phyloP scores from a whole-genome alignment of 2,329 filamentous ascomycete genomes.

The Chrysoporthe deuterocubensis region DNA sequence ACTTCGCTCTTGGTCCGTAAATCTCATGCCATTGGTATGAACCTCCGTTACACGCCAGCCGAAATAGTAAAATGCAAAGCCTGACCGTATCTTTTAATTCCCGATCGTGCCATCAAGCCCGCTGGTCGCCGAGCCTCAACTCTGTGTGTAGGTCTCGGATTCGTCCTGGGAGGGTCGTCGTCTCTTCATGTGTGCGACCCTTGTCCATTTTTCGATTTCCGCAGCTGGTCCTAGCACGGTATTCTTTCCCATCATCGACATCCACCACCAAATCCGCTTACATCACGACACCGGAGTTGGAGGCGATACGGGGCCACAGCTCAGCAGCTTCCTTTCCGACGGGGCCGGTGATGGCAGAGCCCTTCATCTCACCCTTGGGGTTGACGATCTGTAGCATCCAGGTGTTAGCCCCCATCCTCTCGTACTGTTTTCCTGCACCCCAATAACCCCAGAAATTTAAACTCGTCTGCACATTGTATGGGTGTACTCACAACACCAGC shows the following conservation, averaged over 20 bases:
- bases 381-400: slow-evolving; percentile 80
- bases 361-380: slow-evolving; percentile 99
- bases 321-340: slow-evolving; percentile 99
- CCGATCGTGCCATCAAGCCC: slow-evolving; percentile 34
- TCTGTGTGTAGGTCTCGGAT: slow-evolving; percentile 28
- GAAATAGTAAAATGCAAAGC: slow-evolving; percentile 35
- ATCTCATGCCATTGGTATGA: slow-evolving; percentile 42
- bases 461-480: not conserved
- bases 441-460: no score
- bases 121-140: slow-evolving; percentile 37
- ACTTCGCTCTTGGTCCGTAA: slow-evolving; percentile 25
- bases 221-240: slow-evolving; percentile 27
- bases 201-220: slow-evolving; percentile 31
- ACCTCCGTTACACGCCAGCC: slow-evolving; percentile 41
- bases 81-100: slow-evolving; percentile 25
- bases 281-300: slow-evolving; percentile 99
- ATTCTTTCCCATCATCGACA: slow-evolving; percentile 21
- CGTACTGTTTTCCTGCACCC: not conserved
- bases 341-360: slow-evolving; percentile 97
- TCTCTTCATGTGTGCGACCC: slow-evolving; percentile 26
- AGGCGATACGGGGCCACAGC: slow-evolving; percentile 99
- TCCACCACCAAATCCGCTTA: slow-evolving; percentile 59
- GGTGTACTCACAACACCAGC: slow-evolving; percentile 85
- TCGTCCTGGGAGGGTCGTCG: slow-evolving; percentile 22
- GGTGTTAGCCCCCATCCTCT: slow-evolving; percentile 40